phyloP scores from a whole-genome alignment of 768 basidiomycete species.

The Agaricus blazei region DNA sequence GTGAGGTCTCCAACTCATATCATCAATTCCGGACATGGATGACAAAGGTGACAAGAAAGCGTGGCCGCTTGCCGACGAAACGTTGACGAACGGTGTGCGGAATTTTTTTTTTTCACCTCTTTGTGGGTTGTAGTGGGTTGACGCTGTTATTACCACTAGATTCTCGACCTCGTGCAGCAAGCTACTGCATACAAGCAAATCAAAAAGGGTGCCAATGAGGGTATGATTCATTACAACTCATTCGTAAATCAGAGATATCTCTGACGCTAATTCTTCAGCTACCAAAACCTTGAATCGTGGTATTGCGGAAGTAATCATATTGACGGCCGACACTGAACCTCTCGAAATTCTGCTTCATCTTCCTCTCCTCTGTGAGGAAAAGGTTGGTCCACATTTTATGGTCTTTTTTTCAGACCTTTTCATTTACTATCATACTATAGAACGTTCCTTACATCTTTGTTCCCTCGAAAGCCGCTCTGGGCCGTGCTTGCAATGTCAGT shows the following conservation, averaged over 20 bases:
- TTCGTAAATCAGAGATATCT: neutral
- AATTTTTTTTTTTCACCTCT: neutral
- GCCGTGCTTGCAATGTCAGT: constrained; percentile 93
- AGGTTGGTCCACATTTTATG: constrained; percentile 41
- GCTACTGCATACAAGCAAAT: constrained; percentile 97
- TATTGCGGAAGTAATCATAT: constrained; percentile 94
- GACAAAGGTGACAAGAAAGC: constrained; percentile 53
- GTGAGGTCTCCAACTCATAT: constrained; percentile 61
- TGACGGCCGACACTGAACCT: constrained; percentile 96
- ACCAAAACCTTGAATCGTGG: constrained; percentile 98
- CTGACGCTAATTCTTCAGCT: constrained; percentile 37
- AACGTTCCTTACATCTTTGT: constrained; percentile 97
- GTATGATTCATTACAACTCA: constrained; percentile 26
- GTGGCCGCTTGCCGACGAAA: constrained; percentile 82
- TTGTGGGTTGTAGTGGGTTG: neutral
- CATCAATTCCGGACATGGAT: constrained; percentile 50
- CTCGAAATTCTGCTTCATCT: constrained; percentile 97
- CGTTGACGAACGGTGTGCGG: constrained; percentile 84
- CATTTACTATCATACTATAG: constrained; percentile 30
- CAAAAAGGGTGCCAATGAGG: constrained; percentile 99
- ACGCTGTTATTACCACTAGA: constrained; percentile 42
- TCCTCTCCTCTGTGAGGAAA: constrained; percentile 96
- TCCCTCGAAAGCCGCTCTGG: constrained; percentile 91
- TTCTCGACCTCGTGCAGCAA: constrained; percentile 93
- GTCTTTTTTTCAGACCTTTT: neutral